These are phyloP conservation scores for Hydrangea macrophylla DNA, from an alignment of 148 eudicot genomes.

Conservation along the genomic window DNA sequence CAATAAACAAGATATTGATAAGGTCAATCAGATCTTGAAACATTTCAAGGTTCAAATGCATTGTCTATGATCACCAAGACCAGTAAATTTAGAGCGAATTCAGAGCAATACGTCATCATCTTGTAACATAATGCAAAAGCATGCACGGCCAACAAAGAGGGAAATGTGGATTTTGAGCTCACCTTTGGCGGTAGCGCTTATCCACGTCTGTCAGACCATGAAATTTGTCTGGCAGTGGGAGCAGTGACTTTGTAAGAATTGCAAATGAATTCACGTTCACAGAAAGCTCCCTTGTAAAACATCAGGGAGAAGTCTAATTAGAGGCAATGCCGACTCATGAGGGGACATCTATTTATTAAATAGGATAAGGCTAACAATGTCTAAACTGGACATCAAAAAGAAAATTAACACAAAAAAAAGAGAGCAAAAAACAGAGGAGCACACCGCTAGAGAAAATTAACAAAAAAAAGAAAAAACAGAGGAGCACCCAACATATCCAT, in stretches of 20 bases:
- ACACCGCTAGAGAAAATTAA: background rate
- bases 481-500: background rate
- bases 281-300: slow-evolving; percentile 79
- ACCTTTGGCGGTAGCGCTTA: slow-evolving; percentile 93
- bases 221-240: slow-evolving; percentile 92
- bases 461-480: background rate
- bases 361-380: background rate
- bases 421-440: too few species aligned
- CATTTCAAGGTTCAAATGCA: slow-evolving; percentile 4
- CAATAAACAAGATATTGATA: too few species aligned
- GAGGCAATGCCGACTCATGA: background rate
- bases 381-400: slow-evolving; percentile 4
- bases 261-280: slow-evolving; percentile 65
- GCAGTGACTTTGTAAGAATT: slow-evolving; percentile 86
- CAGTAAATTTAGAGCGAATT: background rate
- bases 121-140: background rate
- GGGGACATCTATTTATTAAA: background rate
- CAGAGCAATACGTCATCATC: background rate
- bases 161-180: slow-evolving; percentile 13
- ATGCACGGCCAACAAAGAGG: background rate
- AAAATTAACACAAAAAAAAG: too few species aligned
- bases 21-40: too few species aligned
- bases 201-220: slow-evolving; percentile 94
- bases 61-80: background rate
- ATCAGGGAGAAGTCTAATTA: slow-evolving; percentile 2